Percentiles rank a stretch among this genome's conserved stretches.
These are phyloP conservation scores for Phialocephala sp. DNA, from an alignment of 2,329 filamentous ascomycete species.

Conservation along the genomic window DNA sequence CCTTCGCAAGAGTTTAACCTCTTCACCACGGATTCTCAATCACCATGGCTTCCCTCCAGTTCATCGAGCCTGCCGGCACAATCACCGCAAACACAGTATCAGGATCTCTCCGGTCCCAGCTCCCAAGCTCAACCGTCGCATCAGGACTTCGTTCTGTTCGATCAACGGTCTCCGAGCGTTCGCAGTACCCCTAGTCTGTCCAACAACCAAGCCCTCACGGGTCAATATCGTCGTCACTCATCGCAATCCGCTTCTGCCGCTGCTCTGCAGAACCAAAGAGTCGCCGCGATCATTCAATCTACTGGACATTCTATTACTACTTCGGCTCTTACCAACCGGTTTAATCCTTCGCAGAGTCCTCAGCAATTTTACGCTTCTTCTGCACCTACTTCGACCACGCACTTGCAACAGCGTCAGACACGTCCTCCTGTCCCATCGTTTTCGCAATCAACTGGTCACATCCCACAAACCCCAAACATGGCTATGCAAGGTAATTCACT, in stretches of 20 bases:
- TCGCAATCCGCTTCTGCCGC: constrained; percentile 57
- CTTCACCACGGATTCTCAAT: constrained; percentile 82
- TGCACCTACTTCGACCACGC: constrained; percentile 64
- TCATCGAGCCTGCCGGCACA: constrained; percentile 66
- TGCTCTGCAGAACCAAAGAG: constrained; percentile 62
- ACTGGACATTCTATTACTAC: constrained; percentile 59
- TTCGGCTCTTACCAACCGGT: constrained; percentile 62
- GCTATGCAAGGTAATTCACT: constrained; percentile 59
- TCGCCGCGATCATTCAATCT: constrained; percentile 63
- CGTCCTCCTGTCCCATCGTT: constrained; percentile 78
- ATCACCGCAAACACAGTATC: constrained; percentile 57
- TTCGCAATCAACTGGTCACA: constrained; percentile 61
- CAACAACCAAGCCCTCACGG: constrained; percentile 45
- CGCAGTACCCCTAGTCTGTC: constrained; percentile 44
- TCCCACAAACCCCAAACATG: constrained; percentile 55
- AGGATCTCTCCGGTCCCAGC: constrained; percentile 29
- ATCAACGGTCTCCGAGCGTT: constrained; percentile 39
- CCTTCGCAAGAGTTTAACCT: constrained; percentile 70
- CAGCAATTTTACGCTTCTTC: constrained; percentile 72
- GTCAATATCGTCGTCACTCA: constrained; percentile 56
- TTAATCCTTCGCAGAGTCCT: constrained; percentile 57
- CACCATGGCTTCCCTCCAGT: constrained; percentile 81
- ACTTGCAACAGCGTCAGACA: constrained; percentile 58
- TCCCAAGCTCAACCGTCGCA: constrained; percentile 30
- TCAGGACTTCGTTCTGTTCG: constrained; percentile 75